Base-by-base conservation (phyloP, 495 filamentous ascomycete species). In the Neurospora sp. region DNA sequence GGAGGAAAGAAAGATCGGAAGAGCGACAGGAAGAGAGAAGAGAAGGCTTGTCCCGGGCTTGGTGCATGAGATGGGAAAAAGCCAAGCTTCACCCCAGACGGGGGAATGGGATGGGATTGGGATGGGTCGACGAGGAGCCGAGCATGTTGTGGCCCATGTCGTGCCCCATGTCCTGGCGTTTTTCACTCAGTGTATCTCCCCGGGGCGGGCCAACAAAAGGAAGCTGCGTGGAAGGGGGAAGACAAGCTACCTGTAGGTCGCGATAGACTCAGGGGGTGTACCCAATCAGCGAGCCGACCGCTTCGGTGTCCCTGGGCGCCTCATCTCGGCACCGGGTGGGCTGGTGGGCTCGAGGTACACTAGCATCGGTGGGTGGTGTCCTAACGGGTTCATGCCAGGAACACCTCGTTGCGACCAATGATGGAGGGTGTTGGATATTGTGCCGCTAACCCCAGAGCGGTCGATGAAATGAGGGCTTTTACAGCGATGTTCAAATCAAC, bases 281-380 rank as follows among this genome's bases (percentile, higher is more conserved):
- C 3, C 76, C 76, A 77, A 77, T 77, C 74, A 76, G 20, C 27
- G 48, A 39, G 22, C 6, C 53, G 31, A 45, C 41, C 70, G 65
- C 40, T 20, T 27, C 68, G n/a, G 53, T 72, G 70, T 48, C 72
- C 75, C 74, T 53, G 74, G 59, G 38, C 69, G 40, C 37, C 65
- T 76, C 75, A 78, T 78, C 76, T 78, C 76, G 76, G 73, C 75
- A 76, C 75, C 70, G 72, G 41, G 71, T 37, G 69, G 42, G 61
- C 40, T 75, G 74, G 65, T 53, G 42, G 44, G 70, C 40, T 61
- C 71, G 72, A 65, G 22, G 22, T 38, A n/a, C n/a, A n/a, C n/a
- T n/a, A 35, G 45, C 42, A 39, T 65, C 53, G 53, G 53, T 61
- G 22, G 53, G 53, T 61, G 53, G 22, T 31, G 53, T 61, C 6